phyloP scores from a whole-genome alignment of 2,329 filamentous ascomycete genomes.

The Monosporascus sp. region DNA sequence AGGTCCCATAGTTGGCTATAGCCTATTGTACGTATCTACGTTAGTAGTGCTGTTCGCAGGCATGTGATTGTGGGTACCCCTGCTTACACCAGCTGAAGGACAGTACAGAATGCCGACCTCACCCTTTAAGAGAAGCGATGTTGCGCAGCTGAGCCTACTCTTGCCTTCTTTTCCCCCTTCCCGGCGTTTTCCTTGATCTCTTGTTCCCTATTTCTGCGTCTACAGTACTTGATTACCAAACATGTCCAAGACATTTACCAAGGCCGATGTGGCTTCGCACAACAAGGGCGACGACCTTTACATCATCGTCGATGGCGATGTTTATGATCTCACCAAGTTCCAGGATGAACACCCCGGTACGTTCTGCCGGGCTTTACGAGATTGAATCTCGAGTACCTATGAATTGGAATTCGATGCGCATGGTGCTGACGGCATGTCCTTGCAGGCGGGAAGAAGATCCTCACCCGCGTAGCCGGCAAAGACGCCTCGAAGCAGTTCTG shows the following conservation, averaged over 20 bases:
- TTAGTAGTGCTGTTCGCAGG: background rate
- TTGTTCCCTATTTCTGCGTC: background rate
- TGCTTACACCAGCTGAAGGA: background rate
- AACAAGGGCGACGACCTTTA: slow-evolving; percentile 82
- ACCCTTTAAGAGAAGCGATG: background rate
- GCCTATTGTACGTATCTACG: too few species aligned
- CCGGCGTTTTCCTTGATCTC: background rate
- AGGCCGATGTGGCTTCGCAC: slow-evolving; percentile 82
- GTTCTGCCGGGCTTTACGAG: slow-evolving; percentile 12
- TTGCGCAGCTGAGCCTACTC: background rate
- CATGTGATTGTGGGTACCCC: background rate
- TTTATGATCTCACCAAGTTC: slow-evolving; percentile 90
- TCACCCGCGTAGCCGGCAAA: slow-evolving; percentile 59
- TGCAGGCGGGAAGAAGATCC: slow-evolving; percentile 59
- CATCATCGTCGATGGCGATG: slow-evolving; percentile 90
- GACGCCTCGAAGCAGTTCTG: slow-evolving; percentile 64
- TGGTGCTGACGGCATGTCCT: background rate
- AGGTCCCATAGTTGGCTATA: background rate
- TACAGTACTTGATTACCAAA: slow-evolving; percentile 16
- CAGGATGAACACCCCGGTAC: slow-evolving; percentile 79
- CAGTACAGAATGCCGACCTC: background rate
- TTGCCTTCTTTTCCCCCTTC: background rate
- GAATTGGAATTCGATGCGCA: too few species aligned
- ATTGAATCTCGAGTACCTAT: too few species aligned
- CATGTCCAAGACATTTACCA: slow-evolving; percentile 86